Evolutionary conservation across 371 early-diverging fungal genomes (phyloP).

Genomic region (Mortierella sp.): DNA sequence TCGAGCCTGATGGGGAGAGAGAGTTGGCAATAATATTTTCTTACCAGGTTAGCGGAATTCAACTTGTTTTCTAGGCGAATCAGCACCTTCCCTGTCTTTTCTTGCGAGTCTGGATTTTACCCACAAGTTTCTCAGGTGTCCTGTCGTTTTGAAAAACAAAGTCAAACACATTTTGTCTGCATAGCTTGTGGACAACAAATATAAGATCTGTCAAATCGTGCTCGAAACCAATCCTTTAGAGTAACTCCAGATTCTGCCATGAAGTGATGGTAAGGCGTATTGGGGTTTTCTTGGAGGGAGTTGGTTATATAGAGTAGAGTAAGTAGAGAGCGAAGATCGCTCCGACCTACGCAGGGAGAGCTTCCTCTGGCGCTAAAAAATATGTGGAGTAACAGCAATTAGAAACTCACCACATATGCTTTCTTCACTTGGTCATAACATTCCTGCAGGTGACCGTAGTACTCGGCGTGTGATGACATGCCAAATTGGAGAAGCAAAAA

Average conservation of each 20-base stretch:
- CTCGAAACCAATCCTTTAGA: slow-evolving; percentile 24
- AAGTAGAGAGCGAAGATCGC: slow-evolving; percentile 28
- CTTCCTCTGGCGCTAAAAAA: not conserved
- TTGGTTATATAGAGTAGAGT: slow-evolving; percentile 33
- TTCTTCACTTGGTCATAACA: too few species aligned
- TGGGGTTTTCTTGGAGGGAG: slow-evolving; percentile 6
- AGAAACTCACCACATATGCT: too few species aligned
- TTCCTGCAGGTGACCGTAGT: too few species aligned
- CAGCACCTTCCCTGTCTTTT: slow-evolving; percentile 6
- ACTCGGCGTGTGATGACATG: too few species aligned
- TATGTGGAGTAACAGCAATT: too few species aligned
- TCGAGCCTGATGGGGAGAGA: too few species aligned
- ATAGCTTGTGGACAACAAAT: slow-evolving; percentile 23
- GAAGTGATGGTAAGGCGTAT: slow-evolving; percentile 13
- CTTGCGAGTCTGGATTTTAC: not conserved
- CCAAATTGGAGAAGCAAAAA: too few species aligned
- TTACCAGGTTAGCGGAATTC: slow-evolving; percentile 17
- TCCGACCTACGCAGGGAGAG: not conserved
- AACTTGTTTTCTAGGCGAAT: slow-evolving; percentile 24
- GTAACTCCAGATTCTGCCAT: slow-evolving; percentile 10
- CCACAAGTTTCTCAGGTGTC: not conserved
- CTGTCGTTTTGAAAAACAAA: slow-evolving; percentile 18
- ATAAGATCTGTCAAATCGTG: slow-evolving; percentile 24
- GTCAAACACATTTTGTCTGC: slow-evolving; percentile 11
- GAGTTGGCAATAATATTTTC: too few species aligned